Evolutionary conservation across 2,329 filamentous ascomycete species (phyloP).

Genomic region (Neoscytalidium dimidiatum): DNA sequence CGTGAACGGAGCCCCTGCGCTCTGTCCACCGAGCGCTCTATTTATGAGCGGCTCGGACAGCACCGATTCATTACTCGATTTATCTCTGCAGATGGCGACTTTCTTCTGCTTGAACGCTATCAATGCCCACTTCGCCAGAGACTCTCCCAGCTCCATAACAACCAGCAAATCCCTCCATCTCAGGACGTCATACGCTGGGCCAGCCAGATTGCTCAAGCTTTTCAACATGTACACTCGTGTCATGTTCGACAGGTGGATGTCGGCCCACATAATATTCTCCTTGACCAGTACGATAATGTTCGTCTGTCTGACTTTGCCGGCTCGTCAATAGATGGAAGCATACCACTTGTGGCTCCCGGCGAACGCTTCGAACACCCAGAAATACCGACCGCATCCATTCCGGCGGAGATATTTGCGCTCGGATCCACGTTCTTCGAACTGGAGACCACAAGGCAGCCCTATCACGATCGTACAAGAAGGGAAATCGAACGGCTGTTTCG

Average conservation of each 20-base stretch:
- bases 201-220: constrained; percentile 21
- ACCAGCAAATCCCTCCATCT: neutral
- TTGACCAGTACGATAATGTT: constrained; percentile 23
- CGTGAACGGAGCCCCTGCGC: too few relatives aligned
- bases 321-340: constrained; percentile 25
- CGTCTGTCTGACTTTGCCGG: constrained; percentile 26
- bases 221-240: constrained; percentile 22
- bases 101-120: constrained; percentile 13
- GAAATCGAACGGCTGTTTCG: constrained; percentile 18
- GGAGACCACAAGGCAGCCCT: constrained; percentile 21
- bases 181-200: constrained; percentile 23
- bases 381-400: constrained; percentile 13
- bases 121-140: constrained; percentile 16
- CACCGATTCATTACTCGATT: constrained; percentile 16
- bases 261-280: constrained; percentile 24
- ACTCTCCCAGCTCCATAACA: constrained; percentile 15
- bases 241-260: constrained; percentile 24
- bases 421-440: constrained; percentile 25
- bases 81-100: neutral
- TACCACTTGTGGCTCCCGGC: constrained; percentile 1
- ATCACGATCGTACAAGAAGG: constrained; percentile 17
- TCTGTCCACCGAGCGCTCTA: neutral
- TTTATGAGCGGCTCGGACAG: constrained; percentile 18
- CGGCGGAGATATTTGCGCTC: constrained; percentile 24
- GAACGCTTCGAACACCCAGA: constrained; percentile 9